Percentiles rank a stretch among this genome's conserved stretches.
phyloP scores from a whole-genome alignment of 352 stramenopile genomes.

The Elongisporangium prolatum region DNA sequence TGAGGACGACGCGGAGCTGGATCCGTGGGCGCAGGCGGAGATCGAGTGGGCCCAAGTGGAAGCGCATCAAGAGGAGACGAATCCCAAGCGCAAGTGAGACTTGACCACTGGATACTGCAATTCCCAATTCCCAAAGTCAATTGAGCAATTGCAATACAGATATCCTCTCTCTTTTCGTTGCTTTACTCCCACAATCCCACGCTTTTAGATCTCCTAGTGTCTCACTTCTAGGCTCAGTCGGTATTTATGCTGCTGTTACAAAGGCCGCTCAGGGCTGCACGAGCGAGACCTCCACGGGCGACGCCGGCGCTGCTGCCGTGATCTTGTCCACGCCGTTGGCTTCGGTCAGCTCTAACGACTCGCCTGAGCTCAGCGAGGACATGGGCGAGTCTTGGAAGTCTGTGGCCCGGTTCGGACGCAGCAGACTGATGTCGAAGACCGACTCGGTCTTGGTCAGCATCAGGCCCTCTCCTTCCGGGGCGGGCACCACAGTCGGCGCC shows the following conservation, averaged over 20 bases:
- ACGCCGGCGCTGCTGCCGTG: not conserved
- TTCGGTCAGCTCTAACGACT: not conserved
- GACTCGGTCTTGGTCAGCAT: conserved; percentile 46
- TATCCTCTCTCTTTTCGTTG: not conserved
- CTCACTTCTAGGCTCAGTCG: not conserved
- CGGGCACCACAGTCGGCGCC: conserved; percentile 10
- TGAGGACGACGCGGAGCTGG: conserved; percentile 26
- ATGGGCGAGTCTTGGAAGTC: conserved; percentile 59
- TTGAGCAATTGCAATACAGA: not conserved
- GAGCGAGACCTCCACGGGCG: conserved; percentile 3
- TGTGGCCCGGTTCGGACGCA: conserved; percentile 59
- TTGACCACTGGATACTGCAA: not conserved
- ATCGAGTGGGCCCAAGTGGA: conserved; percentile 67
- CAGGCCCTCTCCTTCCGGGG: conserved; percentile 16
- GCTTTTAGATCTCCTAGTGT: not conserved
- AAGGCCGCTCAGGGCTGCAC: not conserved
- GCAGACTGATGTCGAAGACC: conserved; percentile 69
- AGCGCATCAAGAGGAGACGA: conserved; percentile 32
- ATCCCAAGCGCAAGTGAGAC: not conserved
- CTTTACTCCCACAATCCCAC: not conserved
- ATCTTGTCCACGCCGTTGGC: not conserved
- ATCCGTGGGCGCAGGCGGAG: conserved; percentile 65
- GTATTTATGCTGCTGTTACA: not conserved
- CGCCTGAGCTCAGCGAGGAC: conserved; percentile 52
- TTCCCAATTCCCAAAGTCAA: not conserved